Percentiles rank a stretch among this genome's conserved stretches.
These are phyloP conservation scores for Fraxinus platypoda DNA, from an alignment of 305 asterid species.

Conservation along the genomic window DNA sequence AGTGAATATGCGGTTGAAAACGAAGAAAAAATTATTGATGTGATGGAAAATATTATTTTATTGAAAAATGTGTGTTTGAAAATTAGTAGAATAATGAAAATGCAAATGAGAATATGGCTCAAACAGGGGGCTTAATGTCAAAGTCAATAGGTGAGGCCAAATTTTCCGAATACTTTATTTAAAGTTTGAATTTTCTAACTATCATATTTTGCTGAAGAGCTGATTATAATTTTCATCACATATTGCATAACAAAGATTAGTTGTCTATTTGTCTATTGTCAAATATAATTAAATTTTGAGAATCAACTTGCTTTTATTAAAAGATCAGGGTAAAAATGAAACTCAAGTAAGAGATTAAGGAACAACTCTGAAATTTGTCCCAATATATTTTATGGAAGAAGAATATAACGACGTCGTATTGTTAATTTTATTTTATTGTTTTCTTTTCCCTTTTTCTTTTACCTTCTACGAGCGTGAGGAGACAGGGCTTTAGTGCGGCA, in stretches of 20 bases:
- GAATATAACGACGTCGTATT: constrained; percentile 26
- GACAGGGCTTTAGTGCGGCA: constrained; percentile 89
- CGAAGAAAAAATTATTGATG: too few species aligned
- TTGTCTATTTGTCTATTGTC: not conserved
- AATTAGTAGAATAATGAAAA: too few species aligned
- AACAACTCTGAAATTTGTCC: constrained; percentile 22
- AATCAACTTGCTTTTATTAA: not conserved
- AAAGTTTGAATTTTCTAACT: not conserved
- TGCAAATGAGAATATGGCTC: too few species aligned
- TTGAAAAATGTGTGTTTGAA: too few species aligned
- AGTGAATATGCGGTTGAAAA: too few species aligned
- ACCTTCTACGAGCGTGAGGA: constrained; percentile 88
- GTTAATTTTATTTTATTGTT: not conserved
- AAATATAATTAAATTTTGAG: not conserved
- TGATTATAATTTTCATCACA: not conserved
- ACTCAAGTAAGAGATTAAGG: constrained; percentile 16
- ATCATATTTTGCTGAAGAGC: not conserved
- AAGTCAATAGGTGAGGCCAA: not conserved
- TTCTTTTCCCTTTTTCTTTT: not conserved
- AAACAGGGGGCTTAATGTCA: too few species aligned
- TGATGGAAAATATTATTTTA: too few species aligned
- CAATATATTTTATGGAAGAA: not conserved
- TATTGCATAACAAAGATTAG: not conserved
- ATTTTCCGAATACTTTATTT: not conserved
- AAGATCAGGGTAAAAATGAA: not conserved